Conservation (phyloP, 2,329 filamentous ascomycete species). For the Neurospora crassa region DNA sequence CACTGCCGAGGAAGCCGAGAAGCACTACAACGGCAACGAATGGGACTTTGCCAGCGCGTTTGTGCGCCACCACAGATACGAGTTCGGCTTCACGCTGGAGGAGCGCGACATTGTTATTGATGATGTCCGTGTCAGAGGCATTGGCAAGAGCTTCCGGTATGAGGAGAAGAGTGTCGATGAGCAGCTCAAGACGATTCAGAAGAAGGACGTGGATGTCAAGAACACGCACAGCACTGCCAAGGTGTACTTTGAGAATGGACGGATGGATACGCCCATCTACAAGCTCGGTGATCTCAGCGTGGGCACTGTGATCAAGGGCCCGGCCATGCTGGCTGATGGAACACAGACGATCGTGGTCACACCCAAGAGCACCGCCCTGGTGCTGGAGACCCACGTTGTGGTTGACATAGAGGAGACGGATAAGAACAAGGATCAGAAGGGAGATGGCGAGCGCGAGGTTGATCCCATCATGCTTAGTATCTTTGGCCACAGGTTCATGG, state of each 20-base stretch:
- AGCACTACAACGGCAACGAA: constrained; percentile 51
- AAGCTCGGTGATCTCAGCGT: constrained; percentile 65
- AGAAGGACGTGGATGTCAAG: constrained; percentile 43
- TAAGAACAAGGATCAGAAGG: constrained; percentile 19
- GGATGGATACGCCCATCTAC: constrained; percentile 71
- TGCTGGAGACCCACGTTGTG: constrained; percentile 80
- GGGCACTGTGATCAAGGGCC: constrained; percentile 66
- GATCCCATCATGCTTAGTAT: constrained; percentile 72
- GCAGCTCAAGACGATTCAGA: constrained; percentile 62
- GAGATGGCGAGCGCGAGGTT: constrained; percentile 35
- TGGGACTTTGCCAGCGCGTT: constrained; percentile 85
- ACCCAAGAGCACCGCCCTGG: constrained; percentile 63
- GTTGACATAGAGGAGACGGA: constrained; percentile 60
- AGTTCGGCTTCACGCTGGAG: constrained; percentile 81
- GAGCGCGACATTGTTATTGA: constrained; percentile 85
- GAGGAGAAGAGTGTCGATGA: constrained; percentile 75
- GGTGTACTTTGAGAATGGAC: constrained; percentile 79
- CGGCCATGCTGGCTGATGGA: constrained; percentile 77
- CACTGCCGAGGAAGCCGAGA: constrained; percentile 47
- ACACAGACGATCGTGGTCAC: constrained; percentile 90
- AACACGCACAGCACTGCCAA: constrained; percentile 57
- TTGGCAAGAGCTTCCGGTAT: constrained; percentile 78
- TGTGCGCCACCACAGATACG: constrained; percentile 76
- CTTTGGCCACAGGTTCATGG: constrained; percentile 77
- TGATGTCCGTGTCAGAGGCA: constrained; percentile 78